These are phyloP conservation scores for Chrysanthemum lavandulifolium DNA, from an alignment of 129 eudicot genomes.

Conservation along the genomic window DNA sequence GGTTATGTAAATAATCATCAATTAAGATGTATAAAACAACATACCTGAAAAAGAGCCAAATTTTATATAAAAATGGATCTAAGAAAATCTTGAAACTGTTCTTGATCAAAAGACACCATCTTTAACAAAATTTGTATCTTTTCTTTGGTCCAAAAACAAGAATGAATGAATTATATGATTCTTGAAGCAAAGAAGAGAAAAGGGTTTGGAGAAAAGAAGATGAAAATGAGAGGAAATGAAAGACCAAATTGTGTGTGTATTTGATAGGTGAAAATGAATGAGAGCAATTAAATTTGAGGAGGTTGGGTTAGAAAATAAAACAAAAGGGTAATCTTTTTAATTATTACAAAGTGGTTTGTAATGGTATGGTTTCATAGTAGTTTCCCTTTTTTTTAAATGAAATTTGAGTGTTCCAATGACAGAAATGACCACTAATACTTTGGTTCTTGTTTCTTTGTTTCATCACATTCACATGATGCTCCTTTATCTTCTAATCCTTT, in stretches of 20 bases:
- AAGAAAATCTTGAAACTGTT: conserved; percentile 31
- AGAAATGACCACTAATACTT: conserved; percentile 18
- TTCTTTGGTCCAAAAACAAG: background rate
- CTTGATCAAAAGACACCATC: conserved; percentile 24
- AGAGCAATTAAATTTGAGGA: background rate
- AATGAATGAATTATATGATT: conserved; percentile 22
- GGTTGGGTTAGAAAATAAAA: conserved; percentile 12
- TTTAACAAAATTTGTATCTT: conserved; percentile 1
- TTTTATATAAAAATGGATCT: conserved; percentile 14
- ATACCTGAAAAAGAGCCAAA: conserved; percentile 12
- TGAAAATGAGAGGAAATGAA: conserved; percentile 12
- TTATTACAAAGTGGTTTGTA: background rate
- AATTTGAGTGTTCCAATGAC: conserved; percentile 22
- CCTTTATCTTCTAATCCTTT: conserved; percentile 31
- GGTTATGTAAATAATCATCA: conserved; percentile 23
- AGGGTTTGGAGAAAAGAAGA: conserved; percentile 23
- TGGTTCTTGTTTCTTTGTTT: conserved; percentile 29
- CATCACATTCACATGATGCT: conserved; percentile 32
- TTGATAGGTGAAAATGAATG: conserved; percentile 27
- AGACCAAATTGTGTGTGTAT: conserved; percentile 33
- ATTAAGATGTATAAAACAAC: background rate
- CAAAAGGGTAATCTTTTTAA: background rate
- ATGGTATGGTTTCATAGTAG: conserved; percentile 12
- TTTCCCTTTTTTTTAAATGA: background rate
- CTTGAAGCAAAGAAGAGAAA: conserved; percentile 22